Base-by-base conservation (phyloP, 805 yeast genomes). In the Debaryomyces hansenii region DNA sequence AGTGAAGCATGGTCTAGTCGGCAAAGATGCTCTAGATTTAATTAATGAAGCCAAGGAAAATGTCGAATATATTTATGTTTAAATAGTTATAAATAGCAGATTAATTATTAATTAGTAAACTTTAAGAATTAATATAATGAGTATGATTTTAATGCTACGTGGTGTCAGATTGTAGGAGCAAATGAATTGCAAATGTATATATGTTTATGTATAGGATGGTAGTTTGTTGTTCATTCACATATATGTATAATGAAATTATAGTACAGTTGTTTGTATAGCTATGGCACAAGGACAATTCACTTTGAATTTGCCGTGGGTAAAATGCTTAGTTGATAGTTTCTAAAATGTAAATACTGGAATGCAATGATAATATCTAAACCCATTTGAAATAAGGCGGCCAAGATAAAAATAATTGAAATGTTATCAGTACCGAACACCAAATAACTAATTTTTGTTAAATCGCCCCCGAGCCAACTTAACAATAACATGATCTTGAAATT, bases 391-490 rank as follows among this genome's bases (percentile, higher is more conserved):
- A 84, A 64, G 0, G 88, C 94, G 46, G 90, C 90, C 40, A 80
- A 58, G 7, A 86, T 74, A 60, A 87, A 87, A 5, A 87, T 70
- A 5, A 68, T 54, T 2, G 90, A 83, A 24, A 87, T 79, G 53
- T 87, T 77, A 44, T 77, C 78, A 1, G 94, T 86, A 12, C 96
- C 96, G 63, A 76, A 87, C n/a, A 87, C 56, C 44, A 88, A 69
- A 58, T 87, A 88, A 43, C 84, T 72, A 20, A 89, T 79, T 62
- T 91, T 91, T 33, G 89, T 78, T 35, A 85, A 70, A 66, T 90
- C 97, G 47, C 97, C 97, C 49, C 92, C 84, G 4, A 90, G 70
- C 97, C 97, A 90, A 57, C 91, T 84, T 15, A 90, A 66, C 32
- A 90, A 62, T 29, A 90, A 69, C 21, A 92, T 80, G 42, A 83